Percentiles rank a stretch among this genome's conserved stretches.
phyloP scores from a whole-genome alignment of 2,329 filamentous ascomycete species.

The Aspergillus sp. region DNA sequence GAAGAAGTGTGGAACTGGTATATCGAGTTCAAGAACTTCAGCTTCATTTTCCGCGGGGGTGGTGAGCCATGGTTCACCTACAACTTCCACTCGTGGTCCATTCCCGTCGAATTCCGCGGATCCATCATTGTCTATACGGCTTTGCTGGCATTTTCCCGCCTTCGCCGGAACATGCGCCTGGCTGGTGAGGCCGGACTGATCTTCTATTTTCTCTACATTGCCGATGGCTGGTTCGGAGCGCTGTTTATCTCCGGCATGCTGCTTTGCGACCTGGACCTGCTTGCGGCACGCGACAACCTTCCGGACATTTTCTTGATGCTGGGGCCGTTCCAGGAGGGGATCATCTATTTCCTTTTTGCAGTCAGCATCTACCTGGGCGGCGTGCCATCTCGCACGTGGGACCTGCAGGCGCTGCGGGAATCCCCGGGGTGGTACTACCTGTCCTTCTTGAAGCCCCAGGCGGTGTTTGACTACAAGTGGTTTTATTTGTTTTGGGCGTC shows the following conservation, averaged over 20 bases:
- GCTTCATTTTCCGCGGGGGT: constrained; percentile 63
- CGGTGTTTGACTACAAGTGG: constrained; percentile 68
- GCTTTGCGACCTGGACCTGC: constrained; percentile 62
- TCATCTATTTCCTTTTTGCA: constrained; percentile 57
- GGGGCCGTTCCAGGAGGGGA: constrained; percentile 51
- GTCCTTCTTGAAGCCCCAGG: constrained; percentile 65
- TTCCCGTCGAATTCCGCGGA: constrained; percentile 64
- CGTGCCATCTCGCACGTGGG: constrained; percentile 55
- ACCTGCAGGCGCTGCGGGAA: constrained; percentile 53
- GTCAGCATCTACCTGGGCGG: constrained; percentile 62
- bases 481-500: constrained; percentile 67
- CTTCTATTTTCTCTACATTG: constrained; percentile 68
- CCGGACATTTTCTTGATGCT: constrained; percentile 53
- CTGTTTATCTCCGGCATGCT: constrained; percentile 65
- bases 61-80: constrained; percentile 60
- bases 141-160: constrained; percentile 59
- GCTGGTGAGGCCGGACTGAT: constrained; percentile 57
- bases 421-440: constrained; percentile 64
- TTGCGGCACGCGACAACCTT: constrained; percentile 54
- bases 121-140: constrained; percentile 65
- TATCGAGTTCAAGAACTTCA: constrained; percentile 67
- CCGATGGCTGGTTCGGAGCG: constrained; percentile 64
- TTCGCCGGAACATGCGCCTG: constrained; percentile 57
- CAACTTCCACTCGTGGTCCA: constrained; percentile 65
- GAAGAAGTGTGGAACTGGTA: constrained; percentile 57